These are phyloP conservation scores for Asterochloris sp. DNA, from an alignment of 139 green algal genomes.

Conservation along the genomic window DNA sequence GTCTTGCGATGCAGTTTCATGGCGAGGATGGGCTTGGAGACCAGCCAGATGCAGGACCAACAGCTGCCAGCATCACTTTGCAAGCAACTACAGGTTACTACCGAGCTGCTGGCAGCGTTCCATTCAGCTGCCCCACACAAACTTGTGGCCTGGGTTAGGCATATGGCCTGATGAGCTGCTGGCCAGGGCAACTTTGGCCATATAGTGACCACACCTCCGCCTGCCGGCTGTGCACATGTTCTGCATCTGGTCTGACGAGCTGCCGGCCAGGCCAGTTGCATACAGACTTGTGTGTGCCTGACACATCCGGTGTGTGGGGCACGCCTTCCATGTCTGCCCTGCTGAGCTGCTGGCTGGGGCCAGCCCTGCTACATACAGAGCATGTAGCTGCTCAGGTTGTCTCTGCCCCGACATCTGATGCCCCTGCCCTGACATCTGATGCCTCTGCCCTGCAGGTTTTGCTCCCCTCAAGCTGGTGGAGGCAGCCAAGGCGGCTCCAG, in stretches of 20 bases:
- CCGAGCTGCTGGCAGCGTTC: background rate
- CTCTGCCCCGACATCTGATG: background rate
- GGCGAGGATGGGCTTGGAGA: constrained; percentile 21
- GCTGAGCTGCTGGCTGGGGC: background rate
- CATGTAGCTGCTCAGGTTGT: background rate
- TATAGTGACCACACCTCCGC: background rate
- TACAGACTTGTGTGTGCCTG: background rate
- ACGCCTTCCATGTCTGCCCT: background rate
- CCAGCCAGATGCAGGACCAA: constrained; percentile 7
- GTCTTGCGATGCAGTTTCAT: constrained; percentile 18
- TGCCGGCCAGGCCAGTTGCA: background rate
- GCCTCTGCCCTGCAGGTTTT: background rate
- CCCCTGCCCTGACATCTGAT: background rate
- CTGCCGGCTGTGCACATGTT: background rate
- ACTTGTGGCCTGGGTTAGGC: background rate
- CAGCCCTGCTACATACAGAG: background rate
- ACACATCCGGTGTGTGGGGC: background rate
- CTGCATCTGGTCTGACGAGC: background rate
- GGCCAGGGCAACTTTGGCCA: background rate
- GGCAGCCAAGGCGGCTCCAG: background rate
- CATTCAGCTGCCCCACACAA: background rate
- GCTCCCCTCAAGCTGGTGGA: constrained; percentile 13
- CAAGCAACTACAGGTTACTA: background rate
- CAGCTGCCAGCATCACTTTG: constrained; percentile 4
- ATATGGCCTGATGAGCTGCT: background rate